These are phyloP conservation scores for Cryptosporidium andersoni DNA, from an alignment of 169 alveolate species.

Conservation along the genomic window DNA sequence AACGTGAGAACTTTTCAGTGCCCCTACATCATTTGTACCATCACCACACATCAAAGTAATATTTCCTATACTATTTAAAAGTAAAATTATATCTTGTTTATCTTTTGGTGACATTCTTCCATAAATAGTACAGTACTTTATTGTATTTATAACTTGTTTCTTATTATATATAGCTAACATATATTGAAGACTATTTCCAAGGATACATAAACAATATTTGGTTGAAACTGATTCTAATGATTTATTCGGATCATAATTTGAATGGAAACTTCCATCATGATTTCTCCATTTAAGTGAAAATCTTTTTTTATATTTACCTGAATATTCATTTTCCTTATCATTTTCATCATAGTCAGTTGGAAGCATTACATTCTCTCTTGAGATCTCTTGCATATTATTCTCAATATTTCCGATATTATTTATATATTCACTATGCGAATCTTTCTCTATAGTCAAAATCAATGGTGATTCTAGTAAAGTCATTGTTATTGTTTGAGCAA, in stretches of 20 bases:
- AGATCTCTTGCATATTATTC: background rate
- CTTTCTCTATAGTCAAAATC: conserved; percentile 64
- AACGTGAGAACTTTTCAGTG: conserved; percentile 95
- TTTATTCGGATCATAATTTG: conserved; percentile 54
- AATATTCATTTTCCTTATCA: conserved; percentile 5
- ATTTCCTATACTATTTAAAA: conserved; percentile 81
- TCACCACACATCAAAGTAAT: conserved; percentile 97
- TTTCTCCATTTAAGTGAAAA: conserved; percentile 48
- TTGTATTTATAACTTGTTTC: conserved; percentile 11
- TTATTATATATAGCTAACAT: conserved; percentile 68
- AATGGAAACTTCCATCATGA: conserved; percentile 69
- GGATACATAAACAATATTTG: conserved; percentile 65
- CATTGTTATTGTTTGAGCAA: conserved; percentile 86
- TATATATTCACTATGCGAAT: conserved; percentile 11
- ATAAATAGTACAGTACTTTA: conserved; percentile 79
- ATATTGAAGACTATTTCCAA: conserved; percentile 79
- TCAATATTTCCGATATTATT: background rate
- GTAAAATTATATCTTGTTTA: conserved; percentile 85
- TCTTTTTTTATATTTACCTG: background rate
- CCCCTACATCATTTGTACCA: conserved; percentile 99
- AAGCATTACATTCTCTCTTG: background rate
- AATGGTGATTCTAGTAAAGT: conserved; percentile 63
- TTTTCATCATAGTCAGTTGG: background rate
- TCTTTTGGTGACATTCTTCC: conserved; percentile 96
- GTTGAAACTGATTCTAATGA: conserved; percentile 18